These are phyloP conservation scores for Fragilariopsis cylindrus DNA, from an alignment of 108 stramenopile species.

Conservation along the genomic window DNA sequence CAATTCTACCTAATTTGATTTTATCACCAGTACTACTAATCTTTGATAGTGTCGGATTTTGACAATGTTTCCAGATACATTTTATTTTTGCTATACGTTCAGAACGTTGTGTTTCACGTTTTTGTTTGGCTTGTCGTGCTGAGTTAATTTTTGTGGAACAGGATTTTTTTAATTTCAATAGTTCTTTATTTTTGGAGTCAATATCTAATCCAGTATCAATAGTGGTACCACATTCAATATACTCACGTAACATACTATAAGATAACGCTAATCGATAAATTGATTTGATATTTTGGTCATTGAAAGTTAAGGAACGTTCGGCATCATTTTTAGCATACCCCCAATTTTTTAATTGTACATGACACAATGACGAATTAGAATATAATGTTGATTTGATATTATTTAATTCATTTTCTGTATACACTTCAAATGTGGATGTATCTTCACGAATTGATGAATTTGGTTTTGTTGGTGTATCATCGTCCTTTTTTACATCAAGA, in stretches of 20 bases:
- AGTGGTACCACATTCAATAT: conserved; percentile 84
- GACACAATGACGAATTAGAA: conserved; percentile 81
- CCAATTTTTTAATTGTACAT: conserved; percentile 87
- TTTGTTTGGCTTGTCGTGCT: conserved; percentile 70
- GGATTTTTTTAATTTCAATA: conserved; percentile 62
- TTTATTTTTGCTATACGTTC: conserved; percentile 80
- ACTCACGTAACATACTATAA: conserved; percentile 72
- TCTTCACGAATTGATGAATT: conserved; percentile 37
- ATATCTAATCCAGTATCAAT: conserved; percentile 74
- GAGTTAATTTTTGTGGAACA: conserved; percentile 58
- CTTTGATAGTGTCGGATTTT: conserved; percentile 22
- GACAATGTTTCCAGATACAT: conserved; percentile 84
- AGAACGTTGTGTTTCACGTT: conserved; percentile 75
- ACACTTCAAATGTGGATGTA: conserved; percentile 47
- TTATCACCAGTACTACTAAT: not conserved
- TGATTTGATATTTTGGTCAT: conserved; percentile 81
- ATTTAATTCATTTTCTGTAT: conserved; percentile 71
- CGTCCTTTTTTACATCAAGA: not conserved
- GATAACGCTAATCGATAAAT: conserved; percentile 89
- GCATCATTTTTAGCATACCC: conserved; percentile 75
- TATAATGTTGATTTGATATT: conserved; percentile 65
- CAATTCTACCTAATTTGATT: conserved; percentile 72
- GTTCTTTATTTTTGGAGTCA: conserved; percentile 67
- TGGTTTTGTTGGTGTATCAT: conserved; percentile 7
- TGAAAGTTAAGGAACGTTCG: conserved; percentile 47